Evolutionary conservation across 2,329 filamentous ascomycete genomes (phyloP).

Genomic region (Penicillium sp.): DNA sequence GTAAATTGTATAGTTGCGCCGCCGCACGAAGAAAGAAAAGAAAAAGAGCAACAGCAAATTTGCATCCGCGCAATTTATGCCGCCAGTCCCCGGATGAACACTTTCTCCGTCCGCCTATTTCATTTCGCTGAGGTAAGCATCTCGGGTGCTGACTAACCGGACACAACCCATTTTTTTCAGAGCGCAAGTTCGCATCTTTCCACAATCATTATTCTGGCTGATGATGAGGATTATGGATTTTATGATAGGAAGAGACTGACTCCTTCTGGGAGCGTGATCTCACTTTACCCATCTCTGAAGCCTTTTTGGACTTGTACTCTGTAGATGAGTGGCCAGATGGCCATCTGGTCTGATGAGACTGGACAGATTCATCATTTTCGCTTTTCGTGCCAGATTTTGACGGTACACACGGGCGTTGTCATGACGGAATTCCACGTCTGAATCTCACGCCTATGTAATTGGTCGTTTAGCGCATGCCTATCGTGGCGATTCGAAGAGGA

Average conservation of each 20-base stretch:
- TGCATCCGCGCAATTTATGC: conserved; percentile 21
- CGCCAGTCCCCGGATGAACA: conserved; percentile 9
- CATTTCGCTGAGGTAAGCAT: no score
- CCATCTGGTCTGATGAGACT: no score
- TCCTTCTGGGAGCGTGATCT: conserved; percentile 38
- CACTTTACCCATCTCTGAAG: conserved; percentile 40
- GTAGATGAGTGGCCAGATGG: background rate
- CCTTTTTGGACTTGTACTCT: conserved; percentile 19
- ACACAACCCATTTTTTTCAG: conserved; percentile 9
- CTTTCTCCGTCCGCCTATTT: conserved; percentile 16
- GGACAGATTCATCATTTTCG: background rate
- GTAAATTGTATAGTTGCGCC: conserved; percentile 63
- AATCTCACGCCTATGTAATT: no score
- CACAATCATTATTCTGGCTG: conserved; percentile 28
- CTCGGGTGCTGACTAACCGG: no score
- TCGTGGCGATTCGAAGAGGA: no score
- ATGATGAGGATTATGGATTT: conserved; percentile 42
- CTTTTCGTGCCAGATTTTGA: conserved; percentile 1
- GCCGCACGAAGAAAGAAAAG: conserved; percentile 70
- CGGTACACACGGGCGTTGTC: background rate
- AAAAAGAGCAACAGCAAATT: conserved; percentile 33
- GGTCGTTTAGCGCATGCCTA: no score
- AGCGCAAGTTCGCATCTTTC: conserved; percentile 12
- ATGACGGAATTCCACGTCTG: no score
- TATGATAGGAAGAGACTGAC: conserved; percentile 49